These are phyloP conservation scores for Gleditsia sinensis DNA, from an alignment of 306 rosid genomes.

Conservation along the genomic window DNA sequence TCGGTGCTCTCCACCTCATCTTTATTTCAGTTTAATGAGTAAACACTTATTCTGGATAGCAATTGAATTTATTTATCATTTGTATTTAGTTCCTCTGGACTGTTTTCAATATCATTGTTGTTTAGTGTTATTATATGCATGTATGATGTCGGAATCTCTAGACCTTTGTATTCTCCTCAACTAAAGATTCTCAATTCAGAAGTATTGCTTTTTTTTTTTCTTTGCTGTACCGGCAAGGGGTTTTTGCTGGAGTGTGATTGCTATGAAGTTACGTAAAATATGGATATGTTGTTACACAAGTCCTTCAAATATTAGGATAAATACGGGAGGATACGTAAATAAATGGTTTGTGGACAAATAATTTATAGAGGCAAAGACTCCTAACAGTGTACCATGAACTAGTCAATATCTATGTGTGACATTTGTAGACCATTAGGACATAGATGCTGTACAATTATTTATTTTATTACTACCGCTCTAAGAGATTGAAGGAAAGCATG, in stretches of 20 bases:
- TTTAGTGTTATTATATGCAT: too few species aligned
- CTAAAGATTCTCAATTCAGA: background rate
- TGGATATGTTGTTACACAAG: background rate
- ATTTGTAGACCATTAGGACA: background rate
- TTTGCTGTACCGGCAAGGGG: background rate
- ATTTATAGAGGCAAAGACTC: background rate
- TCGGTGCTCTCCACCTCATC: background rate
- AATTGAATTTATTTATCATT: background rate
- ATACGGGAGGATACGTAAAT: background rate
- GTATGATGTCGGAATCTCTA: too few species aligned
- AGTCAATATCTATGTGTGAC: background rate
- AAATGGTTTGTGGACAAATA: background rate
- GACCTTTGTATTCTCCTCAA: background rate
- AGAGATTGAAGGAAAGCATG: background rate
- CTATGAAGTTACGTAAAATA: background rate
- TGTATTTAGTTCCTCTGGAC: background rate
- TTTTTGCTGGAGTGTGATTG: background rate
- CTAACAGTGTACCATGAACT: background rate
- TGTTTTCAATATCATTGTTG: background rate
- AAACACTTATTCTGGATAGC: background rate
- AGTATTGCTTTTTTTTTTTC: background rate
- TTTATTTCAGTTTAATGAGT: background rate
- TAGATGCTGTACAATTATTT: background rate
- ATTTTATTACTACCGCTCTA: background rate
- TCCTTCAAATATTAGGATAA: background rate